Base-by-base conservation (phyloP, 1,284 basidiomycete species). In the Sporisorium sorghi region DNA sequence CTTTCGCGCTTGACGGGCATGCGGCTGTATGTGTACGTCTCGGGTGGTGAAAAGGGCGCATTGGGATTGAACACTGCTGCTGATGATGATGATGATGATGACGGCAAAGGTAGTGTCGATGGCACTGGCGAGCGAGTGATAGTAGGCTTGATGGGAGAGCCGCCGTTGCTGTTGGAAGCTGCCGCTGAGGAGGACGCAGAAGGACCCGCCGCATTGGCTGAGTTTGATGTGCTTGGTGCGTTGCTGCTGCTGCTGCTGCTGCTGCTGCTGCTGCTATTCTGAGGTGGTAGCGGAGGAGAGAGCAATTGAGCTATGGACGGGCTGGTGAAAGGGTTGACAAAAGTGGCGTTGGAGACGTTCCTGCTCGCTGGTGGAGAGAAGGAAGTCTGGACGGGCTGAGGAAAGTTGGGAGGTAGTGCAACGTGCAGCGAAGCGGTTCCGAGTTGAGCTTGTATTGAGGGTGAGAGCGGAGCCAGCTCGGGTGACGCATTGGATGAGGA, bases 401-500 rank as follows among this genome's bases (percentile, higher is more conserved):
- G 77, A 44, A 76, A 73, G 52, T 76, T 76, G 49, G 77, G 77
- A n/a, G 77, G 77, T 2, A 79, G 64, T 23, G 61, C 70, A 37
- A 79, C 77, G 33, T 79, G 77, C 5, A 79, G 59, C 8, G 71
- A 73, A 14, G 71, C 57, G 14, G 63, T 23, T 5, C 52, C 58
- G n/a, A 62, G 58, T 40, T 57, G 65, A 14, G 65, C 32, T 15
- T 52, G 55, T 48, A 61, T 37, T 9, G 58, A 56, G 10, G 68
- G 44, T 23, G 67, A 56, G 11, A 59, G 53, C 0, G 57, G 23
- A 5, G 60, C 57, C 15, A 49, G 30, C 1, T 51, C 53, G n/a
- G 40, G 39, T 5, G 54, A 15, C 14, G 26, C 39, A 8, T 2
- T n/a, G 32, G 51, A 58, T 5, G 46, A 46, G 3, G 44, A 49